Evolutionary conservation across 345 rosid species (phyloP), one percentile per base, ranked within the genome.

Genomic region (Cardamine resedifolia): DNA sequence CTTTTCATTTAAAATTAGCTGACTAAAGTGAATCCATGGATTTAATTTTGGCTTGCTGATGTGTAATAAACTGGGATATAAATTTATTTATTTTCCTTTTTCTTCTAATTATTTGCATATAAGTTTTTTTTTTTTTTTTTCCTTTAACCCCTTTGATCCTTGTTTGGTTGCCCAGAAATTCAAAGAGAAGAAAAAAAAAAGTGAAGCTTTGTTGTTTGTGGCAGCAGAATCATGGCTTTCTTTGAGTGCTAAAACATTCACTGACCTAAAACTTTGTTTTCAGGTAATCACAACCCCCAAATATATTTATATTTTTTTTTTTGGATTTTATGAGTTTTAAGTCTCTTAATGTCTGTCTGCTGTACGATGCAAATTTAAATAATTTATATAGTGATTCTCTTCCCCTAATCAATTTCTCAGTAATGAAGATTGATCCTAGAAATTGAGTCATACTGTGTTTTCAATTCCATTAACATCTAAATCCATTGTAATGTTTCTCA

Each of bases 151-250:
- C 18, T 33, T 31, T 69, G 68, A 71, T 77, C 68, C 41, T 58
- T 58, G 76, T 71, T 77, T 77, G 77, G 80, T 71, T 65, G 77
- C 80, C 72, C 77, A 71, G 80, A 70, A 77, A 70, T 38, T 58
- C 34, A 48, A 58, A 68, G 58, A 41, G 41, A 57, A 16, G 9
- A 34, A 21, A 20, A 48, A 23, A 6, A 34, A 33, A 45, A 48
- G 34, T 10, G 39, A 70, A 65, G 44, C 58, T 62, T 53, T 69
- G 57, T 62, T 68, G 64, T 68, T 63, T 61, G 33, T 68, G 64
- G 34, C 50, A 74, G 64, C 21, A 68, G 44, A 53, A 24, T 75
- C 59, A 62, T 75, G 64, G 65, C 70, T 68, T 62, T 53, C 74
- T 61, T 75, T 68, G 52, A 58, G 23, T 75, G 51, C 20, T 63